Conservation (phyloP, 2,329 filamentous ascomycete genomes). For the Fusarium haematococcum region DNA sequence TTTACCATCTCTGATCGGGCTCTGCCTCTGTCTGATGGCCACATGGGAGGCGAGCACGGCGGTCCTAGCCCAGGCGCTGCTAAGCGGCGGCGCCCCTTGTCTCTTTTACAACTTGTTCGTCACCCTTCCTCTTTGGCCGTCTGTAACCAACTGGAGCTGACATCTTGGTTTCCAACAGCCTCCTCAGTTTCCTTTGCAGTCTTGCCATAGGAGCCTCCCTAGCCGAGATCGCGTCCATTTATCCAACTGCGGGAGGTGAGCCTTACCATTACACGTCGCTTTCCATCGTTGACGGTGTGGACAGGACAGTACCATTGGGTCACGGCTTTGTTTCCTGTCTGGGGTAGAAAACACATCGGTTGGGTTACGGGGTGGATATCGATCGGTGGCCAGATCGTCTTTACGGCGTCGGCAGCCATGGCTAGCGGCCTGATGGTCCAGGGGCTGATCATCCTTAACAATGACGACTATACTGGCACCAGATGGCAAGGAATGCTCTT, state of each 20-base stretch:
- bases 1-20: conserved; percentile 55
- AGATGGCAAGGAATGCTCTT: conserved; percentile 60
- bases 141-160: background rate
- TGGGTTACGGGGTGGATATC: conserved; percentile 47
- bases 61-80: conserved; percentile 57
- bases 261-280: background rate
- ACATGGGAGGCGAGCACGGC: conserved; percentile 63
- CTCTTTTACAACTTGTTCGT: conserved; percentile 51
- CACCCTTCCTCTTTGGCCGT: background rate
- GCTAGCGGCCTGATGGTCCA: conserved; percentile 58
- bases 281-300: background rate
- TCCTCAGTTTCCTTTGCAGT: conserved; percentile 23
- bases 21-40: conserved; percentile 62
- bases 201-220: conserved; percentile 29
- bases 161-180: background rate
- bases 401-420: conserved; percentile 60
- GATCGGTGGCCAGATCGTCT: conserved; percentile 58
- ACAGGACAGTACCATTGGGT: conserved; percentile 39
- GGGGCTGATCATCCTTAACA: conserved; percentile 56
- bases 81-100: conserved; percentile 59
- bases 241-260: conserved; percentile 34
- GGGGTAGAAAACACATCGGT: background rate
- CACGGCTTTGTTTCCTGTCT: conserved; percentile 23
- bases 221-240: conserved; percentile 34
- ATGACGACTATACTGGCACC: conserved; percentile 53